Evolutionary conservation across 176 grass and related monocot species (phyloP).

Genomic region (Aegilops longissima): DNA sequence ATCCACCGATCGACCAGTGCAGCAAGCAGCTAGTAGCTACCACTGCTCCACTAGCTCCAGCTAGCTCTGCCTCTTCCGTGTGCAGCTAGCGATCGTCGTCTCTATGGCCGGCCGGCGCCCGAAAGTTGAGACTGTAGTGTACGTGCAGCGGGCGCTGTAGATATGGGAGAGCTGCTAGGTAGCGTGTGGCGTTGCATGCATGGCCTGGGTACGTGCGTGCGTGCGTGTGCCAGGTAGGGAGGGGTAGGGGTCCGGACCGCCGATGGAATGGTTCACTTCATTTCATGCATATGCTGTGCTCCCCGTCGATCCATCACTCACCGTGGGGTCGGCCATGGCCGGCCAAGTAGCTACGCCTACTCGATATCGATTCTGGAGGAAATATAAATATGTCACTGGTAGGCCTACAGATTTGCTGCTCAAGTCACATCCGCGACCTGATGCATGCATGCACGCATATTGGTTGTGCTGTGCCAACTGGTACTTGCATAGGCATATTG

Average conservation of each 20-base stretch:
- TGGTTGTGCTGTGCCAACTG: no score
- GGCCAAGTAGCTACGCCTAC: not conserved
- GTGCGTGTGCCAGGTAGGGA: not conserved
- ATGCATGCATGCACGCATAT: not conserved
- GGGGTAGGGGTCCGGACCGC: conserved; percentile 8
- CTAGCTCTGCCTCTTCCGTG: not conserved
- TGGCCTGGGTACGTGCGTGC: not conserved
- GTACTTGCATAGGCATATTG: no score
- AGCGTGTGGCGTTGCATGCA: not conserved
- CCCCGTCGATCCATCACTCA: not conserved
- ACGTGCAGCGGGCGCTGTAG: not conserved
- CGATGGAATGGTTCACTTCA: conserved; percentile 23
- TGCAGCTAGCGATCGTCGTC: no score
- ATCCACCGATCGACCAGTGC: not conserved
- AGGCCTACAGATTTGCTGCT: not conserved
- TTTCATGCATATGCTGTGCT: not conserved
- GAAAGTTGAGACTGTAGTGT: not conserved
- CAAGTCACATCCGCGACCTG: not conserved
- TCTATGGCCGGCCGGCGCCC: not conserved
- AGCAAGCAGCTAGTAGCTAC: not conserved
- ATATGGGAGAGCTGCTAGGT: not conserved
- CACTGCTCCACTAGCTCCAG: not conserved
- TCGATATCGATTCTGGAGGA: not conserved
- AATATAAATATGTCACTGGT: not conserved
- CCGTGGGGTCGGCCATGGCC: not conserved